Evolutionary conservation across 345 rosid species (phyloP), one percentile per base, ranked within the genome.

Genomic region (Hibiscus trionum): DNA sequence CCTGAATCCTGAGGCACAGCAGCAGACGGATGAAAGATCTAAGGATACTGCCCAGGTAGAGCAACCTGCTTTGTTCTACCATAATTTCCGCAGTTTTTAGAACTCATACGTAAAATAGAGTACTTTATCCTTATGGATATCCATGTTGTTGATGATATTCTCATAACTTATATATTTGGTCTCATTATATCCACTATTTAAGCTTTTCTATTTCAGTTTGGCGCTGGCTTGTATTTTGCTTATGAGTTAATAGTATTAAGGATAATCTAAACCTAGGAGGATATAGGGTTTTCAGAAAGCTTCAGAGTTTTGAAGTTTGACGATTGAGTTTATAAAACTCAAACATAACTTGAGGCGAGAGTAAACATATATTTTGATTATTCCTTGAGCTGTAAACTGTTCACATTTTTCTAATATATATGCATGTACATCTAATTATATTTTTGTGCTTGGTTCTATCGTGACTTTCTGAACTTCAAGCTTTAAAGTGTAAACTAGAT

Each of bases 31-130:
- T 12, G 69, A 71, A 76, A 46, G 39, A 42, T 74, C 80, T 0
- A 57, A 81, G 80, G 84, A 75, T 82, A 78, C 84, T 77, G 77
- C 78, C 58, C 98, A 86, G 96, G 98, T 91, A 73, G 71, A 71
- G 69, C 11, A 5, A 19, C 61, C 7, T 46, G 27, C 17, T 70
- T 17, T 31, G n/a, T 11, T 50, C n/a, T 21, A 56, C 62, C 15
- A 60, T 29, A 69, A 16, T 55, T 24, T 71, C 57, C 61, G 35
- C 21, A 46, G 17, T 62, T 79, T 53, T 37, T 11, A 9, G 44
- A 65, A 19, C 69, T 21, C 19, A 65, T 5, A 39, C 0, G 9
- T 65, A 65, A 65, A 39, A 11, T 31, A 64, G 68, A 65, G 17
- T 65, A 21, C 69, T 42, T 16, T 21, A 31, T 15, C 55, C 19